Evolutionary conservation across 2,329 filamentous ascomycete genomes (phyloP).

Genomic region (Penicillium psychrosexuale): DNA sequence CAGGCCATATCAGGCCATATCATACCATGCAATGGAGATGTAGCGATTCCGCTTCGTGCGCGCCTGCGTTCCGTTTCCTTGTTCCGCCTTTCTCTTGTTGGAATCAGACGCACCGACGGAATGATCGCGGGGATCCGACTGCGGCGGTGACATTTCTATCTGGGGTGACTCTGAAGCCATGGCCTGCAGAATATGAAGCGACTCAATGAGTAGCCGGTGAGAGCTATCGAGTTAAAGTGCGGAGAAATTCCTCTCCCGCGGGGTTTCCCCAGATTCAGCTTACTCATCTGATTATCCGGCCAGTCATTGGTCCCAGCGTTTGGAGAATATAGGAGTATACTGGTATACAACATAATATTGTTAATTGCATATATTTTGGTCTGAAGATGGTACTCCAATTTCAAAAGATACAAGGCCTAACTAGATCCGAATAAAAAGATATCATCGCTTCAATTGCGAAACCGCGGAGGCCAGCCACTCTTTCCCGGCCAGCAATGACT

Average conservation of each 20-base stretch:
- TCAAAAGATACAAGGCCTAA: background rate
- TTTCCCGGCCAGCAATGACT: slow-evolving; percentile 11
- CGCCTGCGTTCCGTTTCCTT: slow-evolving; percentile 47
- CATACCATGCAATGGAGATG: slow-evolving; percentile 64
- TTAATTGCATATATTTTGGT: background rate
- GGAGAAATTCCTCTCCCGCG: slow-evolving; percentile 38
- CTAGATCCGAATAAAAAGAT: background rate
- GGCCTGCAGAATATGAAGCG: background rate
- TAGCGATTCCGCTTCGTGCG: slow-evolving; percentile 65
- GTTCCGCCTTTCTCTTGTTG: slow-evolving; percentile 44
- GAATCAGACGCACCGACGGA: slow-evolving; percentile 26
- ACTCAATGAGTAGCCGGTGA: slow-evolving; percentile 6
- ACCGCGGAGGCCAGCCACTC: slow-evolving; percentile 10
- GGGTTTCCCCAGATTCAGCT: slow-evolving; percentile 34
- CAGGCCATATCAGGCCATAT: slow-evolving; percentile 21
- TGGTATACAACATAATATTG: background rate
- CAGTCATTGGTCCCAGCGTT: slow-evolving; percentile 8
- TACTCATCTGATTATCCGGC: slow-evolving; percentile 18
- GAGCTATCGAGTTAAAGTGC: slow-evolving; percentile 27
- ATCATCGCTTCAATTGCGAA: background rate
- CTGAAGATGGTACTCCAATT: no score
- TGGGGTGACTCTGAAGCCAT: slow-evolving; percentile 39
- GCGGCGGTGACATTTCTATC: slow-evolving; percentile 26
- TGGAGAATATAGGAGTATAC: background rate
- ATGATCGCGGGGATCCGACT: slow-evolving; percentile 24